A percentile compares a stretch with the other conserved stretches of the same genome.
These are phyloP conservation scores for Ampelocalamus luodianensis DNA, from an alignment of 176 grass and related monocot genomes.

Conservation along the genomic window DNA sequence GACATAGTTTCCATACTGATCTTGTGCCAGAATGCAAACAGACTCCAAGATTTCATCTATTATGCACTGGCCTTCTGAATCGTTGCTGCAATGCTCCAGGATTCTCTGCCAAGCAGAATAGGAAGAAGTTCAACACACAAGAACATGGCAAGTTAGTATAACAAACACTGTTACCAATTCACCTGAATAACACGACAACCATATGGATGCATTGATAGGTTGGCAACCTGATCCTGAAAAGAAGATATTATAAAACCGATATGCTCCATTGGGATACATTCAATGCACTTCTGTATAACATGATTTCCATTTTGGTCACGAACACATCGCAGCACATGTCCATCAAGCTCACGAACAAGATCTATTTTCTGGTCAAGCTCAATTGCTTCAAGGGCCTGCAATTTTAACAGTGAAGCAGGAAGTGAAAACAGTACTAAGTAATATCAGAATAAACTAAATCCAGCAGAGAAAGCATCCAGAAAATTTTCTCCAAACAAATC, in stretches of 20 bases:
- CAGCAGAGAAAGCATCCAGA: slow-evolving; percentile 12
- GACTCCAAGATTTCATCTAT: slow-evolving; percentile 94
- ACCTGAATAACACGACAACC: slow-evolving; percentile 99
- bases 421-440: slow-evolving; percentile 7
- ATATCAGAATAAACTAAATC: slow-evolving; percentile 39
- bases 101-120: slow-evolving; percentile 63
- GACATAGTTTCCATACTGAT: slow-evolving; percentile 98
- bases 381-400: slow-evolving; percentile 90
- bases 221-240: slow-evolving; percentile 82
- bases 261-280: slow-evolving; percentile 80
- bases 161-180: slow-evolving; percentile 14
- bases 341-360: slow-evolving; percentile 88
- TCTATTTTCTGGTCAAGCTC: slow-evolving; percentile 81
- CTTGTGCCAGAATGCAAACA: slow-evolving; percentile 76
- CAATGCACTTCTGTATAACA: slow-evolving; percentile 97
- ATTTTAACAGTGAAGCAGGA: slow-evolving; percentile 29
- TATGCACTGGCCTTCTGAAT: slow-evolving; percentile 71
- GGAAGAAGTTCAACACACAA: slow-evolving; percentile 18
- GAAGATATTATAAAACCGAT: slow-evolving; percentile 83
- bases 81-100: slow-evolving; percentile 68
- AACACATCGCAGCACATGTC: slow-evolving; percentile 83
- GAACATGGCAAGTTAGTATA: background rate
- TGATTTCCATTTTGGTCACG: slow-evolving; percentile 96
- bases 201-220: slow-evolving; percentile 86
- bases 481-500: background rate